These are phyloP conservation scores for Bothriochloa decipiens DNA, from an alignment of 176 grass and related monocot genomes.

Conservation along the genomic window DNA sequence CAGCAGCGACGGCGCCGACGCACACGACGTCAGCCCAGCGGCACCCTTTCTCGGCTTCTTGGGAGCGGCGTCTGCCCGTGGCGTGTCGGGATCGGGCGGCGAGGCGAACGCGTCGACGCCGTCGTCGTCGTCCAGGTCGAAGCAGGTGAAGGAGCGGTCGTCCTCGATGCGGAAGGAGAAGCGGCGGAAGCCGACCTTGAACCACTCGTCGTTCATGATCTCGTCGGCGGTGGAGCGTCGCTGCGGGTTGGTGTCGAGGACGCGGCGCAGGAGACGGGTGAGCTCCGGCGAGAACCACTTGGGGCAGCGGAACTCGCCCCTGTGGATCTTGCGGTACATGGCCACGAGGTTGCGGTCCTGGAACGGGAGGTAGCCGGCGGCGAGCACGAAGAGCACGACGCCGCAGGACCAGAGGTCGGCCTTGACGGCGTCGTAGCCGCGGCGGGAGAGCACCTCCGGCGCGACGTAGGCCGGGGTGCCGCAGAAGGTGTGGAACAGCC, in stretches of 20 bases:
- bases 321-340: conserved; percentile 98
- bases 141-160: conserved; percentile 71
- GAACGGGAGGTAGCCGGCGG: conserved; percentile 87
- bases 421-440: conserved; percentile 77
- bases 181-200: conserved; percentile 81
- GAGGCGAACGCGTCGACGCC: conserved; percentile 16
- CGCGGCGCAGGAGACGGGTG: conserved; percentile 55
- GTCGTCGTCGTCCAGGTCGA: conserved; percentile 48
- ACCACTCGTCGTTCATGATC: conserved; percentile 88
- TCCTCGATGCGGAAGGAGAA: conserved; percentile 91
- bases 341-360: conserved; percentile 76
- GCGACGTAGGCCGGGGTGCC: conserved; percentile 96
- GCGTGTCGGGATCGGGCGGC: conserved; percentile 43
- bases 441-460: conserved; percentile 81
- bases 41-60: background rate
- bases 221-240: conserved; percentile 63
- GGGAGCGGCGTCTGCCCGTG: conserved; percentile 12
- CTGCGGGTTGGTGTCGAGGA: conserved; percentile 74
- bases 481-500: conserved; percentile 96
- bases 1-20: conserved; percentile 70
- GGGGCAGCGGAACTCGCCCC: conserved; percentile 86
- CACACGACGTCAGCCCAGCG: conserved; percentile 51
- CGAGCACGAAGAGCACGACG: conserved; percentile 92
- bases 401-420: conserved; percentile 94
- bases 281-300: conserved; percentile 87